A percentile compares a stretch with the other conserved stretches of the same genome.
Conservation (phyloP, 306 rosid genomes). For the peach (Prunus persica) region Prunus_persica_NCBIv2 NC_034015.1:16119001-16119500, state of each 20-base stretch:
- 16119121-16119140: not conserved
- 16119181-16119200: not conserved
- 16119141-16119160: not conserved
- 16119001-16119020: conserved; percentile 62
- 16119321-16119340: not conserved
- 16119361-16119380: not conserved
- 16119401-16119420: conserved; percentile 87
- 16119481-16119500: conserved; percentile 91
- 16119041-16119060: conserved; percentile 80
- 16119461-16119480: conserved; percentile 93
- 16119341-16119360: not conserved
- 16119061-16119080: not conserved
- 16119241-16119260: not conserved
- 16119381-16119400: conserved; percentile 72
- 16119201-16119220: not conserved
- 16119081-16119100: not conserved
- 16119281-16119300: not conserved
- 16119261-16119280: no score
- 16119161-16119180: not conserved
- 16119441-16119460: conserved; percentile 74
- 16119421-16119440: conserved; percentile 91
- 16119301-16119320: not conserved
- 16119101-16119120: not conserved
- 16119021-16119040: conserved; percentile 73
- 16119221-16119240: not conserved